Evolutionary conservation across 352 stramenopile species (phyloP).

Genomic region (Phytopythium mirpurense): DNA sequence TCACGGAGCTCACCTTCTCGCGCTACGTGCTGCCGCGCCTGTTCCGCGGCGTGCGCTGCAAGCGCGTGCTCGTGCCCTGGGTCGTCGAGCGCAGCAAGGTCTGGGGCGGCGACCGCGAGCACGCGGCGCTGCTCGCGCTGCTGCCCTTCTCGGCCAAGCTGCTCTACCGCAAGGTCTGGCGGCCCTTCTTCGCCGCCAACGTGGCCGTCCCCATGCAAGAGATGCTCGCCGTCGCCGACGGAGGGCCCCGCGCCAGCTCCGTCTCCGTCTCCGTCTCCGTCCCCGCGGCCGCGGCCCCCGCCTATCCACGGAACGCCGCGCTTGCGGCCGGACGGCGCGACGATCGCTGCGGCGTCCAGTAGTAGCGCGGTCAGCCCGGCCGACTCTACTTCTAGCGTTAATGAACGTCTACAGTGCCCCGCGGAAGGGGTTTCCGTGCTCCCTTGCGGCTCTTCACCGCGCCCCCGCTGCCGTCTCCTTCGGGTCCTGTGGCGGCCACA

Average conservation of each 20-base stretch:
- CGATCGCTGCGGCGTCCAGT: constrained; percentile 1
- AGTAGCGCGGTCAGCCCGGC: no score
- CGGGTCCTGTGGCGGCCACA: constrained; percentile 16
- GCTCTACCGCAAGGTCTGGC: constrained; percentile 82
- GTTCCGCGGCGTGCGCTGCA: constrained; percentile 69
- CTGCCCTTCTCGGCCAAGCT: constrained; percentile 74
- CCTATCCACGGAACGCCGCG: no score
- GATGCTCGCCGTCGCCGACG: constrained; percentile 24
- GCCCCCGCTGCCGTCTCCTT: no score
- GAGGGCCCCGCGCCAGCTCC: no score
- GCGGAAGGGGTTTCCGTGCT: neutral
- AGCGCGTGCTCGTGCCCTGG: constrained; percentile 81
- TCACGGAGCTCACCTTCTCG: constrained; percentile 69
- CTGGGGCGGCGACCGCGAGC: constrained; percentile 70
- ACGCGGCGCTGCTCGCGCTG: constrained; percentile 61
- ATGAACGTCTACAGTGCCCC: neutral
- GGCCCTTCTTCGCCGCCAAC: constrained; percentile 77
- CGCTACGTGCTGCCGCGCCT: constrained; percentile 72
- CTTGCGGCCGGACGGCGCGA: neutral
- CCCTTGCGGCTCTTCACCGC: no score
- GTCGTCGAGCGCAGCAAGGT: constrained; percentile 83
- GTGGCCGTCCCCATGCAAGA: constrained; percentile 76
- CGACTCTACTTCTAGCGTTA: no score
- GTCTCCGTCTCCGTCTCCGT: neutral
- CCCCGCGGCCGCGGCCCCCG: no score